These are phyloP conservation scores for Xylaria polymorpha DNA, from an alignment of 2,329 filamentous ascomycete genomes.

Conservation along the genomic window DNA sequence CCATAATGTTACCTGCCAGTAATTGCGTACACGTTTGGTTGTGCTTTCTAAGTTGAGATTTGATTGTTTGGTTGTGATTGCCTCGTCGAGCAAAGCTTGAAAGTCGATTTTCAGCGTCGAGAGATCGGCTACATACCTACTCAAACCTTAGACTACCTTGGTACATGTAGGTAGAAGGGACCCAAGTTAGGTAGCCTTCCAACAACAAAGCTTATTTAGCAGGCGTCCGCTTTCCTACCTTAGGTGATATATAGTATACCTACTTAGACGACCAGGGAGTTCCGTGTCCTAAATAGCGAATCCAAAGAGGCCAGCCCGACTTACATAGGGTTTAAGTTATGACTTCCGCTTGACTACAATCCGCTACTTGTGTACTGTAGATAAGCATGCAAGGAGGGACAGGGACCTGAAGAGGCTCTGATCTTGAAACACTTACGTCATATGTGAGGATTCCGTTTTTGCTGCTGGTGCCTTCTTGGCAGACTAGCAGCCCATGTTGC, in stretches of 20 bases:
- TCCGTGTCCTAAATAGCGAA: background rate
- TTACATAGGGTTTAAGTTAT: too few relatives aligned
- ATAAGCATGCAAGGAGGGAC: constrained; percentile 18
- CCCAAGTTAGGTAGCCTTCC: background rate
- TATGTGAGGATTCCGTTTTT: constrained; percentile 1
- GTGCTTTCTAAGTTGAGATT: too few relatives aligned
- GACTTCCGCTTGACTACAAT: background rate
- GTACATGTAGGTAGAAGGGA: too few relatives aligned
- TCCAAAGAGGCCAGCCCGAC: background rate
- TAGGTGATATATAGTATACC: too few relatives aligned
- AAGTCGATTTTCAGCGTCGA: too few relatives aligned
- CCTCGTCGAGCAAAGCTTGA: too few relatives aligned
- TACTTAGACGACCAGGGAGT: too few relatives aligned
- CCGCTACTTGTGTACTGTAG: constrained; percentile 10
- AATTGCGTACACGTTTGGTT: too few relatives aligned
- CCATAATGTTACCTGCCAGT: too few relatives aligned
- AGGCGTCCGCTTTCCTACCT: background rate
- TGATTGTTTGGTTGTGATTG: too few relatives aligned
- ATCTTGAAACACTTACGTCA: constrained; percentile 32
- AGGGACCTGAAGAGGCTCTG: constrained; percentile 21
- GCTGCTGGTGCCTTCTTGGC: background rate
- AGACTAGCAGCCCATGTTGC: background rate
- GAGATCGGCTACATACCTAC: background rate
- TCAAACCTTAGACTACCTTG: too few relatives aligned
- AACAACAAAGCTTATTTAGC: background rate